phyloP scores from a whole-genome alignment of 331 rosid genomes.

The Spiraea crenata region DNA sequence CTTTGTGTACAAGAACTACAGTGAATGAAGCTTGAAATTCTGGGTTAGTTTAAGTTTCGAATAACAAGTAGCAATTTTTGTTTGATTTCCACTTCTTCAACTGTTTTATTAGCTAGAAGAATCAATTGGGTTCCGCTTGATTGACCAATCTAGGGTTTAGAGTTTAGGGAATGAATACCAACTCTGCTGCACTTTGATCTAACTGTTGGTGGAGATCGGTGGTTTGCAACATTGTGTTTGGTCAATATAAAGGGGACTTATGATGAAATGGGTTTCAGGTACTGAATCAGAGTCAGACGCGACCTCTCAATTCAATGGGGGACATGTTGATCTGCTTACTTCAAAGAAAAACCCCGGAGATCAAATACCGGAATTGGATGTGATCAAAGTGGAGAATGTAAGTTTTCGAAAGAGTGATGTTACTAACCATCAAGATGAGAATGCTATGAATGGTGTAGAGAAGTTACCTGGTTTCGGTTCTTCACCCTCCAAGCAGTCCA shows the following conservation, averaged over 20 bases:
- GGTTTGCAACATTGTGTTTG: background rate
- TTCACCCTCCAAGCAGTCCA: slow-evolving; percentile 11
- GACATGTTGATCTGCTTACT: slow-evolving; percentile 6
- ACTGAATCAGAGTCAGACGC: slow-evolving; percentile 15
- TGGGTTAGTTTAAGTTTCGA: background rate
- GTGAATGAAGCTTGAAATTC: background rate
- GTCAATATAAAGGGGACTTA: background rate
- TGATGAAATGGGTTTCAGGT: slow-evolving; percentile 25
- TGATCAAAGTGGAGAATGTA: background rate
- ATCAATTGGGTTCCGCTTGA: background rate
- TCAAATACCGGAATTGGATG: slow-evolving; percentile 11
- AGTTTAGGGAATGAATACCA: background rate
- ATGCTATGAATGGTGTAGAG: slow-evolving; percentile 11
- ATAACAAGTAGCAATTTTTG: background rate
- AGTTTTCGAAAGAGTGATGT: slow-evolving; percentile 8
- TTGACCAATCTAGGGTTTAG: background rate
- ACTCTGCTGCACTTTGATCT: background rate
- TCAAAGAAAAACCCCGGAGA: slow-evolving; percentile 21
- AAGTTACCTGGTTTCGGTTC: slow-evolving; percentile 7
- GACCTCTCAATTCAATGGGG: slow-evolving; percentile 23
- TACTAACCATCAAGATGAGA: slow-evolving; percentile 7
- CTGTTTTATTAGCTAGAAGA: background rate
- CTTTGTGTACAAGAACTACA: background rate
- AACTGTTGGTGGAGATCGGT: background rate
- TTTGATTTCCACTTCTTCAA: background rate